Evolutionary conservation across 345 rosid genomes (phyloP).

Genomic region (Syzygium aqueum): DNA sequence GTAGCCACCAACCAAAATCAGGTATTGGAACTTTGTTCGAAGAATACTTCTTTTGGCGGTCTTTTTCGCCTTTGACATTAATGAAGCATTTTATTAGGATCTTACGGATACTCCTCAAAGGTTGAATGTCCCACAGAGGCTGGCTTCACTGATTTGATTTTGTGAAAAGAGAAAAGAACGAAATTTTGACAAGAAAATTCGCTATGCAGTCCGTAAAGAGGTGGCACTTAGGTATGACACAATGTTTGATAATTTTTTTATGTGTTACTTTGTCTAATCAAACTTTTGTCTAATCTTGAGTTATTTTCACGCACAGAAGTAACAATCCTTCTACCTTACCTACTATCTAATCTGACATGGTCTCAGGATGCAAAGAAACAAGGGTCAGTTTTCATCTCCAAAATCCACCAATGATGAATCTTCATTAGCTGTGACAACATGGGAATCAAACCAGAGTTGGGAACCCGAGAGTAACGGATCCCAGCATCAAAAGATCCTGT

Average conservation of each 20-base stretch:
- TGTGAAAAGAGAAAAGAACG: constrained; percentile 41
- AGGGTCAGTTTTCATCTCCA: constrained; percentile 7
- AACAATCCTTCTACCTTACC: not conserved
- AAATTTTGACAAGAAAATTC: constrained; percentile 39
- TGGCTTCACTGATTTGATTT: constrained; percentile 31
- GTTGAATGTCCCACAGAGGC: constrained; percentile 32
- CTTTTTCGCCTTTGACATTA: not conserved
- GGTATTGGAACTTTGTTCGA: constrained; percentile 3
- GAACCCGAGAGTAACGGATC: not conserved
- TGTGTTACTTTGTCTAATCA: not conserved
- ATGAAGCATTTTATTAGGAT: not conserved
- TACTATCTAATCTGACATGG: not conserved
- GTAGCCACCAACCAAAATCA: constrained; percentile 11
- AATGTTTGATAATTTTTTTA: not conserved
- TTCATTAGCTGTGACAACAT: not conserved
- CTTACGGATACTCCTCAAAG: constrained; percentile 16
- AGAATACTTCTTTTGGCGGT: not conserved
- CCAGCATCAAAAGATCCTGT: not conserved
- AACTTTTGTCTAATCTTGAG: not conserved
- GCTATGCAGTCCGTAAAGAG: constrained; percentile 40
- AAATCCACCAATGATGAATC: not conserved
- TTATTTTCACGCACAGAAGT: not conserved
- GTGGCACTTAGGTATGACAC: constrained; percentile 32
- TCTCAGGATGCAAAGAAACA: constrained; percentile 6
- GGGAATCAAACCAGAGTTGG: not conserved